Evolutionary conservation across 139 green algal species (phyloP).

Genomic region (Chlamydomonas schloesseri): DNA sequence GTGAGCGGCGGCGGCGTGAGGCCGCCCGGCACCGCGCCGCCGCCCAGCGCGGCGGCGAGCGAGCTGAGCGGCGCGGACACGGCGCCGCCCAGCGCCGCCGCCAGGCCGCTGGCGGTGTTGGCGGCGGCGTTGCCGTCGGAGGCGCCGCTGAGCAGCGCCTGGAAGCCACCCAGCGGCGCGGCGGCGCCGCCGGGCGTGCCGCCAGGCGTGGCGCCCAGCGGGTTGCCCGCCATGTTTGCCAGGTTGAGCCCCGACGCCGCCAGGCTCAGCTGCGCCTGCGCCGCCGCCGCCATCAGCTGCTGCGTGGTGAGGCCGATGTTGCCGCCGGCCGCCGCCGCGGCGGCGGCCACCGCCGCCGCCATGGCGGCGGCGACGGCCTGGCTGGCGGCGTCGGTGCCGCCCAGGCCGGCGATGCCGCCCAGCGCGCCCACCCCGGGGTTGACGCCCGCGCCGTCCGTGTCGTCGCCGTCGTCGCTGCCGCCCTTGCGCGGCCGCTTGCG

Average conservation of each 20-base stretch:
- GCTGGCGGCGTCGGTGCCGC: background rate
- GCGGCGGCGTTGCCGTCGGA: background rate
- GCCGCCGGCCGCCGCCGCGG: conserved; percentile 12
- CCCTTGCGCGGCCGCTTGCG: background rate
- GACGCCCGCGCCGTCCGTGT: background rate
- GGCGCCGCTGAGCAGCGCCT: background rate
- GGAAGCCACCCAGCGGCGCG: background rate
- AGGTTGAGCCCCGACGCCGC: background rate
- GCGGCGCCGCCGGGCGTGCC: background rate
- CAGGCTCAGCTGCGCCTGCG: conserved; percentile 8
- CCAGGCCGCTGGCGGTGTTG: background rate
- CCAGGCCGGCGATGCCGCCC: background rate
- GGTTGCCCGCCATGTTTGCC: background rate
- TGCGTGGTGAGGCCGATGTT: background rate
- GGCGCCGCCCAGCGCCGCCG: conserved; percentile 10
- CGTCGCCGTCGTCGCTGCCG: background rate
- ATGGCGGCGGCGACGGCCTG: background rate
- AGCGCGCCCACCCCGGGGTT: background rate
- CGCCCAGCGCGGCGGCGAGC: background rate
- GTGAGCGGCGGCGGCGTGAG: background rate
- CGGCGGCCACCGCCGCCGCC: conserved; percentile 6
- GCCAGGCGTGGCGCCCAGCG: background rate
- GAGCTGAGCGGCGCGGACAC: background rate
- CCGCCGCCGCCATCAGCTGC: conserved; percentile 27
- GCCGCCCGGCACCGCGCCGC: too few species aligned